phyloP scores from a whole-genome alignment of 2,329 filamentous ascomycete species.

The Penicillium sp. region DNA sequence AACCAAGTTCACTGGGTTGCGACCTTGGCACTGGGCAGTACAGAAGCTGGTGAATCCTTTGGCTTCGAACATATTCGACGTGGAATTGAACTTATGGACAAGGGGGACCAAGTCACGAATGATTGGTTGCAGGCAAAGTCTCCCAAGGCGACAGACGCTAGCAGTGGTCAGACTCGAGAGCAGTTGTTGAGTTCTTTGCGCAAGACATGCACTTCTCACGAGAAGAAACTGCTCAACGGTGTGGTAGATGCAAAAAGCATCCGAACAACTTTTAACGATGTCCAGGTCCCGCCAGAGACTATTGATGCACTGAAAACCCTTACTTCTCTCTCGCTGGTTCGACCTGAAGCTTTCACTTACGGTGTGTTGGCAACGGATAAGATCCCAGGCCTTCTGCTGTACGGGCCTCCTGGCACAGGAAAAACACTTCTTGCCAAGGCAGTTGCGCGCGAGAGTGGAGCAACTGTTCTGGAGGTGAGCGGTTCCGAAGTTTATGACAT shows the following conservation, averaged over 20 bases:
- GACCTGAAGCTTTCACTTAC: constrained; percentile 94
- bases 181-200: constrained; percentile 52
- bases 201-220: constrained; percentile 69
- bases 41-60: constrained; percentile 42
- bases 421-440: constrained; percentile 66
- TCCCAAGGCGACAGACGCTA: constrained; percentile 30
- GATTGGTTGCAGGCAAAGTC: constrained; percentile 39
- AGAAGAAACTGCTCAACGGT: constrained; percentile 77
- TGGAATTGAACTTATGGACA: constrained; percentile 42
- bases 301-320: constrained; percentile 85
- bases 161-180: constrained; percentile 36
- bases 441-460: constrained; percentile 65
- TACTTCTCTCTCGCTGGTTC: constrained; percentile 80
- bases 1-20: constrained; percentile 63
- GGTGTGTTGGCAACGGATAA: constrained; percentile 88
- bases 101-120: constrained; percentile 40
- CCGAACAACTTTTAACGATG: constrained; percentile 81
- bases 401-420: constrained; percentile 77
- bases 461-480: constrained; percentile 76
- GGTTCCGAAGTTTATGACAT: constrained; percentile 93
- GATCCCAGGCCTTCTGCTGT: constrained; percentile 84
- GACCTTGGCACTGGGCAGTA: constrained; percentile 53
- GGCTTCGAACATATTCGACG: constrained; percentile 40
- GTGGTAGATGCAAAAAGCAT: constrained; percentile 81
- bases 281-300: constrained; percentile 79